Conservation (phyloP, 2,329 filamentous ascomycete genomes). For the Leptographium lundbergii region DNA sequence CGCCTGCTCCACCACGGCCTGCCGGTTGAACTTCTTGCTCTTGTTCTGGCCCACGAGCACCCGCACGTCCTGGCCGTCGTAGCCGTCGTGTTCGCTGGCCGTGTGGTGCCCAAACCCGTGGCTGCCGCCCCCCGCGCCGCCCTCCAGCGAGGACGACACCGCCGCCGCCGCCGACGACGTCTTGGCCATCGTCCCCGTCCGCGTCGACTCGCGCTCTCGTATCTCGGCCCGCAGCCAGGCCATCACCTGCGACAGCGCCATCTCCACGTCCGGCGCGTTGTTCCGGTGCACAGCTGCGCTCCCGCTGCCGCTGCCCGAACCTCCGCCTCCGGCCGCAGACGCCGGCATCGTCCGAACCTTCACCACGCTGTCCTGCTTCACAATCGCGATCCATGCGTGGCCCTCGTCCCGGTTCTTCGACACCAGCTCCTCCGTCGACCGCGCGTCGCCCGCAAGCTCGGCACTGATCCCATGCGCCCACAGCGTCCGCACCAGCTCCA, state of each 20-base stretch:
- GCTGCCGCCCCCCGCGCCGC: background rate
- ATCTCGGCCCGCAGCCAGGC: slow-evolving; percentile 71
- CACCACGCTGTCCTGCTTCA: slow-evolving; percentile 61
- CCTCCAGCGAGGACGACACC: slow-evolving; percentile 16
- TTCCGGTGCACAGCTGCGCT: background rate
- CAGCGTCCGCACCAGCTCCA: slow-evolving; percentile 65
- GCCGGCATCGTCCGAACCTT: slow-evolving; percentile 64
- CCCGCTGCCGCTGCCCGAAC: background rate
- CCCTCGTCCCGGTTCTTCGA: slow-evolving; percentile 63
- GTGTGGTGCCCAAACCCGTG: background rate
- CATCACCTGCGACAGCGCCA: slow-evolving; percentile 61
- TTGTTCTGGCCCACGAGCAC: slow-evolving; percentile 73
- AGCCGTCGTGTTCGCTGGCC: slow-evolving; percentile 14
- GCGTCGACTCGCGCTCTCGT: slow-evolving; percentile 41
- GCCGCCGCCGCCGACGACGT: slow-evolving; percentile 9
- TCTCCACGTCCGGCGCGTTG: slow-evolving; percentile 44
- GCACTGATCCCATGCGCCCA: slow-evolving; percentile 80
- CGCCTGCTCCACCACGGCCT: slow-evolving; percentile 72
- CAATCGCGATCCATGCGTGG: slow-evolving; percentile 78
- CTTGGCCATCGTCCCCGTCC: slow-evolving; percentile 4
- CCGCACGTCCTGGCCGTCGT: slow-evolving; percentile 53
- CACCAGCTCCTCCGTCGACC: slow-evolving; percentile 67
- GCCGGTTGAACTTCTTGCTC: slow-evolving; percentile 84
- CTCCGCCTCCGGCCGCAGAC: background rate
- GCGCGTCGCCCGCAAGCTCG: slow-evolving; percentile 70